Evolutionary conservation across 2,329 filamentous ascomycete genomes (phyloP), one percentile per base, ranked within the genome.

Genomic region (Teratosphaeria gauchensis): DNA sequence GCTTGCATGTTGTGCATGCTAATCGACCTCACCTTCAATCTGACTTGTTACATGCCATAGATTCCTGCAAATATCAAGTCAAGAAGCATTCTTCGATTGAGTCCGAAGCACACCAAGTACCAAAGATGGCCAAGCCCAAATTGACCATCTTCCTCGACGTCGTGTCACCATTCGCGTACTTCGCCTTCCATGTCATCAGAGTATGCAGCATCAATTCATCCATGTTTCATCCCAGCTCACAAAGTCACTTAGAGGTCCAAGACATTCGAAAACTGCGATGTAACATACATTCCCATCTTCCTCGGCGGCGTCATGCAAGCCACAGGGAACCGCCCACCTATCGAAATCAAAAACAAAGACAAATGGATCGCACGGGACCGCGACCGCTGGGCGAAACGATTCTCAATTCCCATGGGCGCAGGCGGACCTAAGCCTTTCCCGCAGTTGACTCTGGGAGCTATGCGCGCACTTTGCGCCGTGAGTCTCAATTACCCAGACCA

Each of bases 341-440:
- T 85, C 30, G 68, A 72, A 2, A 78, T 86, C 67, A 84, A 80
- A 61, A 84, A 86, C 72, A 86, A 86, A 71, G 78, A 78, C 66
- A 75, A 77, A 70, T 86, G 80, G 78, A 81, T 84, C 59, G 68
- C 75, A 38, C 57, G 59, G 12, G 82, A 86, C 64, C 80, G 83
- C 16, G 52, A 70, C 21, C 80, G 83, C 59, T 84, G 80, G 80
- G 73, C 81, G 1, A 71, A 71, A 9, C 71, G 74, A 59, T 82
- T 84, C 72, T 73, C 77, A 38, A 74, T 86, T 52, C 83, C 84
- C 12, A 79, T 85, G 55, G 65, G 70, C 0, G 64, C 73, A 0
- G 57, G 62, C 0, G 61, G 70, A 6, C 82, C 82, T 0, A 70
- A 76, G 1, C 76, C 76, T 0, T 85, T 85, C 64, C 83, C 83